Conservation (phyloP, 2,329 filamentous ascomycete genomes). For the Sporothrix schenckii region DNA sequence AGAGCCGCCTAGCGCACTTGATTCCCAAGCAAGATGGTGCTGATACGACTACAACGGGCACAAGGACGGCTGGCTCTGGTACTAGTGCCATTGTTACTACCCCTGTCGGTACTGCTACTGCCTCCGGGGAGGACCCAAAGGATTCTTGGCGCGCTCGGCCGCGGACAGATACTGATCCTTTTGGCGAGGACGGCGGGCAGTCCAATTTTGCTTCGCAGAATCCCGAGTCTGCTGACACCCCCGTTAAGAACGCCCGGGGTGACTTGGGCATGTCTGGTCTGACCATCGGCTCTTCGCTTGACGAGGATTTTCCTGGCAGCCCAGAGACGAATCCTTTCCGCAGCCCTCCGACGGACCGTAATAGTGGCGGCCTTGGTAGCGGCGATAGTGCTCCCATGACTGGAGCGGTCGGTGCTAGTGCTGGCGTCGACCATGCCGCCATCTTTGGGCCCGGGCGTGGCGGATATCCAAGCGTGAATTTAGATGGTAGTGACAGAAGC, state of each 20-base stretch:
- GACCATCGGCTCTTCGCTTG: slow-evolving; percentile 60
- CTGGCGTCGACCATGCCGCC: slow-evolving; percentile 48
- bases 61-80: slow-evolving; percentile 9
- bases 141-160: slow-evolving; percentile 62
- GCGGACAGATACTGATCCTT: slow-evolving; percentile 75
- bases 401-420: slow-evolving; percentile 46
- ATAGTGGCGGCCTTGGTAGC: slow-evolving; percentile 48
- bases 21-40: slow-evolving; percentile 55
- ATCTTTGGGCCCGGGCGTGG: slow-evolving; percentile 60
- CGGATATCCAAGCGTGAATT: slow-evolving; percentile 52
- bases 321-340: slow-evolving; percentile 96
- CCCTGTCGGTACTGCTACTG: neutral
- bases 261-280: slow-evolving; percentile 67
- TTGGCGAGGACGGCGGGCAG: slow-evolving; percentile 65
- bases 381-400: slow-evolving; percentile 40
- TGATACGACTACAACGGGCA: slow-evolving; percentile 3
- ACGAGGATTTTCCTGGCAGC: slow-evolving; percentile 75
- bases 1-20: slow-evolving; percentile 83
- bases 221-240: slow-evolving; percentile 54
- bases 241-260: slow-evolving; percentile 56
- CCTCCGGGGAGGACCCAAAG: slow-evolving; percentile 13
- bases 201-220: slow-evolving; percentile 68
- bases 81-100: neutral
- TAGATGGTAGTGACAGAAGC: slow-evolving; percentile 82
- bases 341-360: slow-evolving; percentile 75